Percentiles rank a stretch among this genome's conserved stretches.
Evolutionary conservation across 2,329 filamentous ascomycete genomes (phyloP).

Genomic region (Lecanicillium sp.): DNA sequence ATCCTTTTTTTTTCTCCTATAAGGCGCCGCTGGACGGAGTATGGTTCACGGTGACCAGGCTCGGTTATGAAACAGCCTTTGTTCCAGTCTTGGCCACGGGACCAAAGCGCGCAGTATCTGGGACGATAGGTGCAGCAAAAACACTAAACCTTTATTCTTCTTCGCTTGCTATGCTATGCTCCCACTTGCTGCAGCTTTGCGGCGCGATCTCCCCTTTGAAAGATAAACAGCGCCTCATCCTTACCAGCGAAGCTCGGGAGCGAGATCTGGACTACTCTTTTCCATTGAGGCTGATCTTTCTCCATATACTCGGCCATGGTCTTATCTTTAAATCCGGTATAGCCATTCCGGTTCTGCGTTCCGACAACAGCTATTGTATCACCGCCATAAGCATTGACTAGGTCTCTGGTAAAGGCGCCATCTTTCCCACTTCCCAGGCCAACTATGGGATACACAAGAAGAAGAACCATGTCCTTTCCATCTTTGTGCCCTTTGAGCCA

Average conservation of each 20-base stretch:
- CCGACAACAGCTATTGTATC: constrained; percentile 65
- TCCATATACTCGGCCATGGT: constrained; percentile 63
- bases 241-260: constrained; percentile 71
- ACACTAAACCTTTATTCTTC: neutral
- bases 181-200: constrained; percentile 18
- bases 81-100: too few relatives aligned
- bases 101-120: too few relatives aligned
- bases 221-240: constrained; percentile 69
- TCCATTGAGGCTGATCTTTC: constrained; percentile 50
- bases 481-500: constrained; percentile 47
- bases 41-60: too few relatives aligned
- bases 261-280: constrained; percentile 56
- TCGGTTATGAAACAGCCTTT: too few relatives aligned
- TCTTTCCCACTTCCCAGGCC: constrained; percentile 59
- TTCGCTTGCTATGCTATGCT: neutral
- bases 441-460: constrained; percentile 70
- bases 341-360: constrained; percentile 69
- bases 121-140: too few relatives aligned
- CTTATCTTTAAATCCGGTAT: constrained; percentile 60
- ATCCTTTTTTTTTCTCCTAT: neutral
- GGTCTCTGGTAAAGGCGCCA: constrained; percentile 56
- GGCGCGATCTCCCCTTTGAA: constrained; percentile 42
- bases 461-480: constrained; percentile 51
- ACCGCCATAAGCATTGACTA: constrained; percentile 56
- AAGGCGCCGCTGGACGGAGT: too few relatives aligned